phyloP scores from a whole-genome alignment of 2,329 filamentous ascomycete species.

The Aspergillus luchuensis region DNA sequence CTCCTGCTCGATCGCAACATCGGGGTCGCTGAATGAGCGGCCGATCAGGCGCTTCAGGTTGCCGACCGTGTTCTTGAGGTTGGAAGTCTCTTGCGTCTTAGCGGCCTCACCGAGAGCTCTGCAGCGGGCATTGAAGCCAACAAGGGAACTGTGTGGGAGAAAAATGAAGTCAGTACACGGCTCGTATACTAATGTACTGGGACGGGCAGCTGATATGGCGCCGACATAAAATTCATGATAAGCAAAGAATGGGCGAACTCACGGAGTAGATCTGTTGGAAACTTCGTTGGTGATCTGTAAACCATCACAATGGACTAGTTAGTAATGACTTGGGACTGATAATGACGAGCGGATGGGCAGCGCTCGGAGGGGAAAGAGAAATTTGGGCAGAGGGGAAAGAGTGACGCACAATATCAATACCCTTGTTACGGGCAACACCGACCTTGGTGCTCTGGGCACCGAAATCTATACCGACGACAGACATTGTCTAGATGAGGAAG shows the following conservation, averaged over 20 bases:
- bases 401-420: conserved; percentile 88
- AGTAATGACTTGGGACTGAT: conserved; percentile 13
- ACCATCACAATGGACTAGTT: conserved; percentile 19
- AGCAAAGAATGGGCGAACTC: conserved; percentile 53
- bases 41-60: conserved; percentile 91
- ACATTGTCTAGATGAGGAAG: conserved; percentile 50
- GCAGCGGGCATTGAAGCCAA: conserved; percentile 91
- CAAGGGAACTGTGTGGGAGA: conserved; percentile 67
- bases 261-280: conserved; percentile 97
- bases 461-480: conserved; percentile 82
- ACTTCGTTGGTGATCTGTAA: conserved; percentile 97
- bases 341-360: neutral
- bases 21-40: conserved; percentile 82
- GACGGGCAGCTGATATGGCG: neutral
- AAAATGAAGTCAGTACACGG: conserved; percentile 19
- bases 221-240: conserved; percentile 5
- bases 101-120: conserved; percentile 93
- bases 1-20: conserved; percentile 89
- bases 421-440: conserved; percentile 95
- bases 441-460: conserved; percentile 96
- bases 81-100: conserved; percentile 98
- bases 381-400: conserved; percentile 24
- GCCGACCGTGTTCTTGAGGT: conserved; percentile 97
- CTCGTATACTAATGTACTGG: neutral
- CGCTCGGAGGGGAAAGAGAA: conserved; percentile 13